Evolutionary conservation across 23 red algal species (phyloP).

Genomic region (Gracilariopsis chorda): DNA sequence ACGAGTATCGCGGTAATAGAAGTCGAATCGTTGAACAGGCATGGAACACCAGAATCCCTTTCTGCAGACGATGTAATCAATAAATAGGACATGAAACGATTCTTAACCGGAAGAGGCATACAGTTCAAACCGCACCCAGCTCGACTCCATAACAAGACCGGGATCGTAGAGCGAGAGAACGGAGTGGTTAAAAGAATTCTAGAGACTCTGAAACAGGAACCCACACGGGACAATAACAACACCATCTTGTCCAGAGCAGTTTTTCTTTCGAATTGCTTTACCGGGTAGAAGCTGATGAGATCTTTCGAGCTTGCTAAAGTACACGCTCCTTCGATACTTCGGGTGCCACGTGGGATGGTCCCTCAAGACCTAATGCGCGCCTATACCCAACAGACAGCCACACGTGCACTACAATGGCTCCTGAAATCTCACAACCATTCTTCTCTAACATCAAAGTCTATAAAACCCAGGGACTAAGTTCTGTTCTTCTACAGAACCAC

Average conservation of each 20-base stretch:
- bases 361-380: not conserved
- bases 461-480: not conserved
- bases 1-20: not conserved
- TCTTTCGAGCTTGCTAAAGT: not conserved
- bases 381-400: not conserved
- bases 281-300: not conserved
- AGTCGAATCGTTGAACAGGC: not conserved
- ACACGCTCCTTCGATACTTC: not conserved
- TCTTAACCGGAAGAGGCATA: not conserved
- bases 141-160: not conserved
- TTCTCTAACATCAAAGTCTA: not conserved
- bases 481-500: not conserved
- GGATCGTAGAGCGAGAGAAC: constrained; percentile 39
- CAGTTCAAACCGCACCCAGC: not conserved
- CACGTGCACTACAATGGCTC: not conserved
- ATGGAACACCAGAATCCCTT: not conserved
- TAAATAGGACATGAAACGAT: not conserved
- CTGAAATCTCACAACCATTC: not conserved
- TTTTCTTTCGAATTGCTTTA: constrained; percentile 4
- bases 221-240: not conserved
- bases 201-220: not conserved
- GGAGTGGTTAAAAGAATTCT: constrained; percentile 8
- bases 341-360: not conserved
- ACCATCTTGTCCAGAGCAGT: not conserved
- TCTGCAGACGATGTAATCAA: not conserved